phyloP scores from a whole-genome alignment of 495 filamentous ascomycete genomes.

The Aspergillus affinis region DNA sequence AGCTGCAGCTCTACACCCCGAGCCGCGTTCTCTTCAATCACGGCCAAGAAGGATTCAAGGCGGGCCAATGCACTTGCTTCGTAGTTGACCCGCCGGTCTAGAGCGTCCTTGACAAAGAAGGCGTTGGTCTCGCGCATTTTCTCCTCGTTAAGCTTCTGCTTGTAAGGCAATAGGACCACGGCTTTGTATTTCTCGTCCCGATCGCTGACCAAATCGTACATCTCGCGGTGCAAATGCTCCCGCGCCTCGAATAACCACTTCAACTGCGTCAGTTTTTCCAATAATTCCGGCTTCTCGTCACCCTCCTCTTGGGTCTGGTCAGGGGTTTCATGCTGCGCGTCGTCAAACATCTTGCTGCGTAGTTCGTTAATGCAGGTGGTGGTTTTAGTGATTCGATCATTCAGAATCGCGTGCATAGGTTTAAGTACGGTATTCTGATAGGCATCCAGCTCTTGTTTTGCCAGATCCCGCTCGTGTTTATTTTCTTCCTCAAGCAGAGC shows the following conservation, averaged over 20 bases:
- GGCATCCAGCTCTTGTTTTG: slow-evolving; percentile 70
- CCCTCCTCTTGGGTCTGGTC: slow-evolving; percentile 90
- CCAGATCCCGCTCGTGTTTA: slow-evolving; percentile 57
- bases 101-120: slow-evolving; percentile 79
- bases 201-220: slow-evolving; percentile 79
- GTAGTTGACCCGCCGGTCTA: slow-evolving; percentile 63
- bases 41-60: slow-evolving; percentile 72
- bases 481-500: slow-evolving; percentile 63
- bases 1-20: slow-evolving; percentile 89
- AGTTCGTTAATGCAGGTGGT: slow-evolving; percentile 70
- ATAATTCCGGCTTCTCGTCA: slow-evolving; percentile 88
- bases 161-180: slow-evolving; percentile 78
- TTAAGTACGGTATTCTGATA: slow-evolving; percentile 75
- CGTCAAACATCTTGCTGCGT: slow-evolving; percentile 67
- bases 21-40: slow-evolving; percentile 81
- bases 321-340: slow-evolving; percentile 68
- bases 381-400: slow-evolving; percentile 57
- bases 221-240: slow-evolving; percentile 77
- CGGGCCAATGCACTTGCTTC: slow-evolving; percentile 67
- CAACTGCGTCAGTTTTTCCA: slow-evolving; percentile 89
- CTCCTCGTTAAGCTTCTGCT: slow-evolving; percentile 62
- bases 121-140: slow-evolving; percentile 72
- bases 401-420: slow-evolving; percentile 73
- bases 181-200: slow-evolving; percentile 83
- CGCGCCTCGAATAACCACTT: slow-evolving; percentile 98